Conservation (phyloP, 2,329 filamentous ascomycete species). For the Dothideomycetes sp. region DNA sequence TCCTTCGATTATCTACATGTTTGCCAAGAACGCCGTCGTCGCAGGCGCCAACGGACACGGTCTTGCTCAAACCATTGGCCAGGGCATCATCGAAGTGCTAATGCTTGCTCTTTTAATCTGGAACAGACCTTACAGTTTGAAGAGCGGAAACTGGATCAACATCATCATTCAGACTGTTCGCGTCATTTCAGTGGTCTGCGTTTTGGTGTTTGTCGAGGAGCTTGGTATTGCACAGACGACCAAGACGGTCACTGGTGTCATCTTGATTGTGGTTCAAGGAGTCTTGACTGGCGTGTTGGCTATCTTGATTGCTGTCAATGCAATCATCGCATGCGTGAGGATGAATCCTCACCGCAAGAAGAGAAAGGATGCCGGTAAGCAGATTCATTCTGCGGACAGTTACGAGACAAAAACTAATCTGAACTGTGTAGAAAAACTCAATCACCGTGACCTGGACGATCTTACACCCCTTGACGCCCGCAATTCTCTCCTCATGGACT, state of each 20-base stretch:
- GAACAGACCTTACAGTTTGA: constrained; percentile 76
- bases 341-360: constrained; percentile 84
- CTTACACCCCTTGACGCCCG: constrained; percentile 80
- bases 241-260: constrained; percentile 87
- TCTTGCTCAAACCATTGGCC: constrained; percentile 65
- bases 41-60: constrained; percentile 80
- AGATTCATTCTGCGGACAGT: constrained; percentile 5
- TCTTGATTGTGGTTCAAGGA: constrained; percentile 83
- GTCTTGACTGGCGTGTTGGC: constrained; percentile 71
- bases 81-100: constrained; percentile 68
- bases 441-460: constrained; percentile 64
- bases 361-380: constrained; percentile 79
- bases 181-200: constrained; percentile 76
- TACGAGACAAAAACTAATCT: constrained; percentile 23
- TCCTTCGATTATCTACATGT: constrained; percentile 79
- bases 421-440: constrained; percentile 57
- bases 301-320: constrained; percentile 81
- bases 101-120: constrained; percentile 74
- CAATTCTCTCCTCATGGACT: constrained; percentile 71
- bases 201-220: constrained; percentile 88
- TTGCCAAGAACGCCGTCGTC: constrained; percentile 76
- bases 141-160: constrained; percentile 85
- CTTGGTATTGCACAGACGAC: constrained; percentile 83
- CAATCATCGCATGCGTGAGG: constrained; percentile 68
- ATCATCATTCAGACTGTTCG: constrained; percentile 83